These are phyloP conservation scores for Vanilla planifolia DNA, from an alignment of 106 monocot species.

Conservation along the genomic window DNA sequence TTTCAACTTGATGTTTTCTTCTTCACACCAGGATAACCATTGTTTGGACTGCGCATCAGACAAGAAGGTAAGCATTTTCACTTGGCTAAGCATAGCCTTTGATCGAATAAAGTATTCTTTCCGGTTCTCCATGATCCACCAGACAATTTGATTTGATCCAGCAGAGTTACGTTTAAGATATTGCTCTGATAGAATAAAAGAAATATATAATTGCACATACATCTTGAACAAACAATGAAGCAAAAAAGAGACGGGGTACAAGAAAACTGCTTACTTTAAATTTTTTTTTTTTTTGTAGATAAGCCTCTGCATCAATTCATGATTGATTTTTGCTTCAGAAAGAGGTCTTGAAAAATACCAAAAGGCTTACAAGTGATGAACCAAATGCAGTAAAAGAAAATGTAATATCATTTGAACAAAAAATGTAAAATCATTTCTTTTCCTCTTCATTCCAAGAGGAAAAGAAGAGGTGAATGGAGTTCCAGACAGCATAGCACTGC, in stretches of 20 bases:
- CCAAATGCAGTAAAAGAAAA: background rate
- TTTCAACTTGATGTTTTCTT: constrained; percentile 63
- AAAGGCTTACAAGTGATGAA: background rate
- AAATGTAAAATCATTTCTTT: too few relatives aligned
- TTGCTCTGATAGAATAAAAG: constrained; percentile 47
- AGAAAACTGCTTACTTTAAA: background rate
- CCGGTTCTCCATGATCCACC: constrained; percentile 99
- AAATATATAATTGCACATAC: background rate
- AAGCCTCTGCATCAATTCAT: background rate
- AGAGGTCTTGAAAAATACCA: background rate
- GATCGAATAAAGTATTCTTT: constrained; percentile 83
- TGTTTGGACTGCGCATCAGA: constrained; percentile 68
- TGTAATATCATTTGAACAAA: too few relatives aligned
- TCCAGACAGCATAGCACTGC: too few relatives aligned
- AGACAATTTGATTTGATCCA: constrained; percentile 60
- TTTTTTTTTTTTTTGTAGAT: too few relatives aligned
- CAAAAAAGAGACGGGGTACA: background rate
- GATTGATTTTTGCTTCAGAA: background rate
- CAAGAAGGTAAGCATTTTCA: constrained; percentile 70
- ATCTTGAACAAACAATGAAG: background rate
- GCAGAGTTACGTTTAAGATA: constrained; percentile 45
- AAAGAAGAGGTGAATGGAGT: too few relatives aligned
- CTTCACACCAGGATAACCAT: constrained; percentile 84
- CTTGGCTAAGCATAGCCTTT: constrained; percentile 63
- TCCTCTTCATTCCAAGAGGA: too few relatives aligned